Conservation (phyloP, 2,329 filamentous ascomycete genomes). For the Coniochaeta ligniaria region DNA sequence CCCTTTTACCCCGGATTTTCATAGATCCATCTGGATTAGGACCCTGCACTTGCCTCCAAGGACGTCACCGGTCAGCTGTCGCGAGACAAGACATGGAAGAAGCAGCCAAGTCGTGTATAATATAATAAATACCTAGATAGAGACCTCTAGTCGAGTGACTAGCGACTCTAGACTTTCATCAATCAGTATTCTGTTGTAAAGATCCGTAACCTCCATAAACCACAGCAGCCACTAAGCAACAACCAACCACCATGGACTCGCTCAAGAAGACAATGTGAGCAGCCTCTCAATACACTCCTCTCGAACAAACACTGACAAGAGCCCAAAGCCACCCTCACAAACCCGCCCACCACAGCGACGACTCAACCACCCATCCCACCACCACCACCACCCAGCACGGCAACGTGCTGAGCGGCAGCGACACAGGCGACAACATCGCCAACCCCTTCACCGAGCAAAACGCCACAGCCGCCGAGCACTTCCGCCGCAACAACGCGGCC, state of each 20-base stretch:
- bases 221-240: background rate
- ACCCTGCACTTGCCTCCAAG: background rate
- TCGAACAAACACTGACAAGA: background rate
- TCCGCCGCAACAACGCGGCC: background rate
- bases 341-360: background rate
- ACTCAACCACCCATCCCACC: background rate
- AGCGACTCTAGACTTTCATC: background rate
- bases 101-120: background rate
- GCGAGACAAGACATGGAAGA: background rate
- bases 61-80: background rate
- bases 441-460: constrained; percentile 5
- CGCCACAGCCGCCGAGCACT: constrained; percentile 3
- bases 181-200: background rate
- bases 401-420: background rate
- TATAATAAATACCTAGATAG: background rate
- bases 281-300: background rate
- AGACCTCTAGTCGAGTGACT: background rate
- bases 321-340: constrained; percentile 5
- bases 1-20: background rate
- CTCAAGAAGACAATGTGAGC: constrained; percentile 8
- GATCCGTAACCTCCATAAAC: background rate
- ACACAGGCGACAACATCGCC: constrained; percentile 5
- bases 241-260: constrained; percentile 5
- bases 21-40: background rate
- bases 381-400: background rate